Conservation (phyloP, 1,284 basidiomycete genomes). For the Athelia psychrophila region DNA sequence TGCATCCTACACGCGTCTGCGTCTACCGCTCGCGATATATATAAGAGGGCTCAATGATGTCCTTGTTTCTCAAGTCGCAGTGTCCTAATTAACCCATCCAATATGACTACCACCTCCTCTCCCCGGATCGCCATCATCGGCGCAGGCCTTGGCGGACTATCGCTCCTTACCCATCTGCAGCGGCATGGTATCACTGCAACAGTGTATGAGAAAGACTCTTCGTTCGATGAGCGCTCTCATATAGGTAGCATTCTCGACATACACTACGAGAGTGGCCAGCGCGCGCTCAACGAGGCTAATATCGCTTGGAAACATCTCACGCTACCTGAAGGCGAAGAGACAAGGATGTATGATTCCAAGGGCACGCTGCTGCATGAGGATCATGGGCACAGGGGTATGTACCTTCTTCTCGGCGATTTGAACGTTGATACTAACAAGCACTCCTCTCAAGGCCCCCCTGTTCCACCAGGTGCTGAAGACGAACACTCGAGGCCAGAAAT, state of each 20-base stretch:
- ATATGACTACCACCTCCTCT: too few species aligned
- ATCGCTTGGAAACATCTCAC: conserved; percentile 19
- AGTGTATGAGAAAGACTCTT: conserved; percentile 33
- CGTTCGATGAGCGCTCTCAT: conserved; percentile 24
- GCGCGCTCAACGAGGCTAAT: conserved; percentile 23
- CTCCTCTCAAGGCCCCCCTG: too few species aligned
- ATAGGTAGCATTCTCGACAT: conserved; percentile 37
- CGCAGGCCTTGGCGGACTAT: conserved; percentile 37
- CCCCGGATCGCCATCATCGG: conserved; percentile 27
- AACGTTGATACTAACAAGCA: too few species aligned
- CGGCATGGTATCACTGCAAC: conserved; percentile 22
- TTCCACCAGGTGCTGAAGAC: too few species aligned
- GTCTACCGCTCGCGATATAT: too few species aligned
- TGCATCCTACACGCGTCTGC: too few species aligned
- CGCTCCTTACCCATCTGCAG: conserved; percentile 33
- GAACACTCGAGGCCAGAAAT: conserved; percentile 23
- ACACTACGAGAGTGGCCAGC: conserved; percentile 31
- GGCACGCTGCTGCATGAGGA: too few species aligned
- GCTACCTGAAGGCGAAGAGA: conserved; percentile 20
- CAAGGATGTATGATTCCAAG: conserved; percentile 14
- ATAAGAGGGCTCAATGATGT: too few species aligned
- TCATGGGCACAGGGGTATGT: too few species aligned
- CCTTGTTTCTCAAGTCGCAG: too few species aligned
- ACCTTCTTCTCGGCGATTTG: too few species aligned
- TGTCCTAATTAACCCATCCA: too few species aligned